Evolutionary conservation across 2,329 filamentous ascomycete species (phyloP).

Genomic region (Neoscytalidium dimidiatum): DNA sequence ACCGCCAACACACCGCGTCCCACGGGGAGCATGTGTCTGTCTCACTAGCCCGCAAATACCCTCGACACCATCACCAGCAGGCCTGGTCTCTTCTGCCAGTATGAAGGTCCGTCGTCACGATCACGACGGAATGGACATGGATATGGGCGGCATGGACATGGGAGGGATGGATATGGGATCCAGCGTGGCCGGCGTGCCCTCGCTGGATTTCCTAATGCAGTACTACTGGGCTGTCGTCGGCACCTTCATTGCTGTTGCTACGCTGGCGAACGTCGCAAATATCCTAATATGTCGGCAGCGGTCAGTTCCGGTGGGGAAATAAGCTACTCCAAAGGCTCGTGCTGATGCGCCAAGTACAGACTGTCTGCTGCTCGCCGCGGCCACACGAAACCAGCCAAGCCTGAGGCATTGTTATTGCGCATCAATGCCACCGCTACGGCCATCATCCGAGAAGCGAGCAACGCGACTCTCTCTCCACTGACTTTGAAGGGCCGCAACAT

Average conservation of each 20-base stretch:
- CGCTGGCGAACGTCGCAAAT: conserved; percentile 50
- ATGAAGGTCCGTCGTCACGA: not conserved
- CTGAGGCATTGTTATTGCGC: conserved; percentile 50
- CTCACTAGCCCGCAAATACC: not conserved
- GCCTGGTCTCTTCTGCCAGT: not conserved
- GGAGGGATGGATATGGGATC: conserved; percentile 29
- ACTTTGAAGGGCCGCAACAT: conserved; percentile 36
- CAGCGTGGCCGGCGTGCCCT: conserved; percentile 47
- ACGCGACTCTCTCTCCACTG: conserved; percentile 45
- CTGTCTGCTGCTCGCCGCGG: conserved; percentile 45
- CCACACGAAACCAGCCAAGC: conserved; percentile 52
- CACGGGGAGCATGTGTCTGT: not conserved
- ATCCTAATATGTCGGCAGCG: conserved; percentile 52
- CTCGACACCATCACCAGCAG: not conserved
- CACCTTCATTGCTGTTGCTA: conserved; percentile 45
- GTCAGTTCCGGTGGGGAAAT: conserved; percentile 31
- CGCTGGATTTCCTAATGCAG: conserved; percentile 50
- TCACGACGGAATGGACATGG: conserved; percentile 33
- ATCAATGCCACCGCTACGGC: conserved; percentile 57
- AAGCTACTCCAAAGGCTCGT: not conserved
- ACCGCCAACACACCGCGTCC: not conserved
- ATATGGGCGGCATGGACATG: conserved; percentile 18
- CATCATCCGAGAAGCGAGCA: conserved; percentile 54
- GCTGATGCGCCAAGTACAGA: conserved; percentile 33
- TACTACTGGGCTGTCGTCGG: conserved; percentile 58